Base-by-base conservation (phyloP, 257 asterid genomes). In the Linderniella brevidens region DNA sequence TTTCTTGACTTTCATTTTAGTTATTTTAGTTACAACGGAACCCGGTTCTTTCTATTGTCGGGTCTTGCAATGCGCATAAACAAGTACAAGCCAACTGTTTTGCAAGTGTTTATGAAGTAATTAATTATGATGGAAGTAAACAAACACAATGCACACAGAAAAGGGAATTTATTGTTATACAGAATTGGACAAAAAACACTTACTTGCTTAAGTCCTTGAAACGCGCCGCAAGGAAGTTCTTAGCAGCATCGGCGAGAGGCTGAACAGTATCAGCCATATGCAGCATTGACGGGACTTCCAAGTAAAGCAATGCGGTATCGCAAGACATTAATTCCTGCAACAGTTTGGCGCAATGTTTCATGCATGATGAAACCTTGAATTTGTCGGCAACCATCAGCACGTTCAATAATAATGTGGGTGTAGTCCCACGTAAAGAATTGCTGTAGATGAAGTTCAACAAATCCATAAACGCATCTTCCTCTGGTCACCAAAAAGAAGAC, bases 321-420 rank as follows among this genome's bases (percentile, higher is more conserved):
- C 79, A 72, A 14, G 92, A 79, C 97, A 87, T 87, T 53, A 66
- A 64, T 47, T 63, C 62, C 43, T 67, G 71, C 52, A 87, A 62
- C 50, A 73, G 52, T 49, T 60, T 68, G 62, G 92, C 66, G 74
- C 95, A 83, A 61, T 87, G 65, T 54, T 80, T 74, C 97, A 87
- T 77, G 72, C 97, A 87, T 29, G 97, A 83, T 1, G 75, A 77
- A 57, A 83, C 97, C 75, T 75, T 80, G 56, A 46, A 87, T 60
- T 83, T 87, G 64, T 87, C 95, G 51, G 95, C 97, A 64, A 72
- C 93, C 93, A 80, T 77, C 59, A 87, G 57, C 57, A 87, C 82
- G 61, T 80, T 93, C 55, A 87, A 60, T 62, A 87, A 64, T 35
- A 74, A 85, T 39, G 86, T 40, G 11, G 83, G 78, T 13, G 77